Evolutionary conservation across 73 alveolate species (phyloP), one percentile per base, ranked within the genome.

Genomic region (Symbiodinium pilosum): DNA sequence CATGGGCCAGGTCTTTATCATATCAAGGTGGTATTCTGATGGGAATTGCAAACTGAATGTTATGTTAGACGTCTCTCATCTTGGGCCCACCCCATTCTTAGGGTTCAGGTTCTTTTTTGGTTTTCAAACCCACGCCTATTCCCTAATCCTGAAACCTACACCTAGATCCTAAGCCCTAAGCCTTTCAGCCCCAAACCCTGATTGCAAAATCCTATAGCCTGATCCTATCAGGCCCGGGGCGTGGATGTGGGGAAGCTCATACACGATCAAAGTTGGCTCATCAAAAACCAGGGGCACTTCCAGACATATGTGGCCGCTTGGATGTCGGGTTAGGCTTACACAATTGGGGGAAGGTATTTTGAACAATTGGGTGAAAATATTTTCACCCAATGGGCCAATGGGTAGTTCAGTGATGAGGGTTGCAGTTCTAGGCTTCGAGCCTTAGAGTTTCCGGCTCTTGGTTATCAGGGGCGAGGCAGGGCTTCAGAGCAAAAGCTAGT

Each of bases 261-360:
- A 2, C 95, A 89, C 26, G 95, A 89, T 47, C 95, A 89, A 39
- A 84, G 95, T 26, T 89, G 95, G 95, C 95, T 89, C 39, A 89
- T 89, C 95, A 89, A 89, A n/a, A 84, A 59, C 26, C 95, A 89
- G 59, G 95, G 95, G 11, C 95, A 84, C 32, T 89, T 89, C 87
- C 95, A 89, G 52, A 41, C 75, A 43, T 89, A 89, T 47, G 69
- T 89, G 87, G 95, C 64, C 7, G 64, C 64, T 52, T 1, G 26
- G 71, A 30, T 21, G 16, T 54, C 2, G 26, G 30, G 30, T 47
- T 47, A 30, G 71, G 26, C n/a, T 5, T 54, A 30, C 26, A 12
- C 0, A 21, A 54, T 21, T 30, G 26, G 26, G 64, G 26, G n/a
- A 4, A 21, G 0, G 32, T 54, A 7, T 21, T 5, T 2, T 5